Conservation (phyloP, 1,139 yeast species). For the Entelexis sorbosivorans region DNA sequence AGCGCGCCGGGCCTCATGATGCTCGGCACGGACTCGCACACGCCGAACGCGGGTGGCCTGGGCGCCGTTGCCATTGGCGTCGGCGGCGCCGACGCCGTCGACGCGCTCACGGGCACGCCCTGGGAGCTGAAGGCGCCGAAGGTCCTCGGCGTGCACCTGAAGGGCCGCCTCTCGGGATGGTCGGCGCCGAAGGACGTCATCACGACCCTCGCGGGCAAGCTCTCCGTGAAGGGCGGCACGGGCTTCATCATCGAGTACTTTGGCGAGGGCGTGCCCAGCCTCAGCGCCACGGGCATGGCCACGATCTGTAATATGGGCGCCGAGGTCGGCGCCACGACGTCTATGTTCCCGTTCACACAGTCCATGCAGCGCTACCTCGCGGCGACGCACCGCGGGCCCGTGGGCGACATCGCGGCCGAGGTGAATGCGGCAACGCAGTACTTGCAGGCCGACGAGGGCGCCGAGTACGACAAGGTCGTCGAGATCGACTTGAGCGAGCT, state of each 20-base stretch:
- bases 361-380: constrained; percentile 71
- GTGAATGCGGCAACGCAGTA: constrained; percentile 49
- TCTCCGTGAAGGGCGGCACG: constrained; percentile 96
- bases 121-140: constrained; percentile 98
- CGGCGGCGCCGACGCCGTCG: constrained; percentile 99
- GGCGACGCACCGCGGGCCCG: constrained; percentile 71
- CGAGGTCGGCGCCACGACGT: constrained; percentile 96
- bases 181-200: constrained; percentile 93
- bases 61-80: constrained; percentile 96
- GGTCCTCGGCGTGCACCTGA: constrained; percentile 78
- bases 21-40: constrained; percentile 95
- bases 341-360: constrained; percentile 88
- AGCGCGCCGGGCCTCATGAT: constrained; percentile 91
- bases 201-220: constrained; percentile 73
- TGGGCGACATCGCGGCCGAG: constrained; percentile 65
- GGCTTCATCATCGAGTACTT: constrained; percentile 91
- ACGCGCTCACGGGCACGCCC: constrained; percentile 92
- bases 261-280: constrained; percentile 78
- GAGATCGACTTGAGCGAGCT: constrained; percentile 64
- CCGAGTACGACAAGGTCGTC: constrained; percentile 70
- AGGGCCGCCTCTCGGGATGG: constrained; percentile 85
- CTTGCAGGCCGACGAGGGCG: constrained; percentile 68
- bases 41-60: constrained; percentile 96
- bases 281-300: constrained; percentile 97
- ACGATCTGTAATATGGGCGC: constrained; percentile 99